phyloP scores from a whole-genome alignment of 1,284 basidiomycete species.

The Rhodotorula sp. region DNA sequence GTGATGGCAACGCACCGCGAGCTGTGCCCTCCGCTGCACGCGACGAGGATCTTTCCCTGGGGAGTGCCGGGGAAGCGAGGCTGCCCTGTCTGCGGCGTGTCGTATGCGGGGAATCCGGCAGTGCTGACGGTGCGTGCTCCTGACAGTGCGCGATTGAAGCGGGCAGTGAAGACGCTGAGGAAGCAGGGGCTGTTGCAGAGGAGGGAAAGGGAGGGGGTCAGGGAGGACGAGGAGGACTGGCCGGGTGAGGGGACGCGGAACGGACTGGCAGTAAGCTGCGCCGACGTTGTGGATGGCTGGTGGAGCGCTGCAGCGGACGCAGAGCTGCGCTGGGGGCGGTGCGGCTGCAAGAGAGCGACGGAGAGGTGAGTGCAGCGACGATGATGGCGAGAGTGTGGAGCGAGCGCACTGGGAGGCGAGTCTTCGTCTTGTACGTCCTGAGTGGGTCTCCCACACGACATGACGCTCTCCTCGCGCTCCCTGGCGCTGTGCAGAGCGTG shows the following conservation, averaged over 20 bases:
- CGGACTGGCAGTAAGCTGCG: slow-evolving; percentile 9
- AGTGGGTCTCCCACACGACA: not conserved
- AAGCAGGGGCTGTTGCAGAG: slow-evolving; percentile 12
- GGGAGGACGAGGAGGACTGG: not conserved
- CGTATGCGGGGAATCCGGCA: slow-evolving; percentile 1
- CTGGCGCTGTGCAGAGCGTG: too few species aligned
- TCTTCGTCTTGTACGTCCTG: not conserved
- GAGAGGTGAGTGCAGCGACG: not conserved
- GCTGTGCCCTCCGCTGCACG: slow-evolving; percentile 15
- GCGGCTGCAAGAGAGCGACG: not conserved
- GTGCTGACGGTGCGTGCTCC: not conserved
- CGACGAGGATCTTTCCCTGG: slow-evolving; percentile 15
- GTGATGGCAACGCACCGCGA: slow-evolving; percentile 8
- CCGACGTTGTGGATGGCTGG: not conserved
- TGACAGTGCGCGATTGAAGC: slow-evolving; percentile 11
- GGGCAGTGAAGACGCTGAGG: slow-evolving; percentile 4
- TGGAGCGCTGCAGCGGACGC: not conserved
- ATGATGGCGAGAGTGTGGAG: too few species aligned
- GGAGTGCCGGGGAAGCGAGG: not conserved
- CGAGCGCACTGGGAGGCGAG: not conserved
- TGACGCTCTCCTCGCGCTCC: too few species aligned
- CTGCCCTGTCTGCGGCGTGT: not conserved
- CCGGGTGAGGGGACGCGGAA: not conserved
- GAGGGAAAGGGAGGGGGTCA: not conserved
- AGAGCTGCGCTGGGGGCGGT: not conserved